Conservation (phyloP, 805 yeast genomes). For the Geotrichum ghanense region DNA sequence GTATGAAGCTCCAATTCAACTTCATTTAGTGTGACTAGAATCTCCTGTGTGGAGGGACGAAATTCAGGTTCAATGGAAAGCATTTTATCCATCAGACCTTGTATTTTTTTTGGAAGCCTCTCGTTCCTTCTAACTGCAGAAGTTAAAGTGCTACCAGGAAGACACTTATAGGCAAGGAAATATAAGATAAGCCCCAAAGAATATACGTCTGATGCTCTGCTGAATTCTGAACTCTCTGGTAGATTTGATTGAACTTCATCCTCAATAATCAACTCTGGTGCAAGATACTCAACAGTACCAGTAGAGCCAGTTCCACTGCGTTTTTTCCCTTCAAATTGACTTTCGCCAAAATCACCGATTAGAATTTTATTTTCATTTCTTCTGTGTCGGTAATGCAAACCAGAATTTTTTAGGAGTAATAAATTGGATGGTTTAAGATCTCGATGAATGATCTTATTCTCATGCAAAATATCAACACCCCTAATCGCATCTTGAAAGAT, state of each 20-base stretch:
- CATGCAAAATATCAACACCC: conserved; percentile 66
- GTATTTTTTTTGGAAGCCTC: conserved; percentile 24
- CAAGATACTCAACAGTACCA: conserved; percentile 79
- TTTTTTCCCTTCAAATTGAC: conserved; percentile 56
- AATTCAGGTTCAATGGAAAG: conserved; percentile 26
- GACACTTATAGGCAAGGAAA: conserved; percentile 55
- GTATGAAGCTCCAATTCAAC: conserved; percentile 8
- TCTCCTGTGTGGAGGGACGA: conserved; percentile 35
- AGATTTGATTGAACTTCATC: not conserved
- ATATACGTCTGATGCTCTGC: conserved; percentile 66
- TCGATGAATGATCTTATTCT: conserved; percentile 68
- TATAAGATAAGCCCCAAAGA: conserved; percentile 77
- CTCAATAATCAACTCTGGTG: conserved; percentile 57
- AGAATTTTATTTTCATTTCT: conserved; percentile 32
- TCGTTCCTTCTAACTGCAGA: conserved; percentile 18
- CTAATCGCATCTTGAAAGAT: conserved; percentile 40
- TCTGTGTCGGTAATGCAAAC: conserved; percentile 34
- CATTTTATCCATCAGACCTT: conserved; percentile 30
- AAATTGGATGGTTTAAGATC: conserved; percentile 88
- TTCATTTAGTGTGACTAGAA: conserved; percentile 22
- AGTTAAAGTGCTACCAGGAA: conserved; percentile 42
- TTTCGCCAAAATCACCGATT: conserved; percentile 86
- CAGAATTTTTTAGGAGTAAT: conserved; percentile 31
- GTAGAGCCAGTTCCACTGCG: conserved; percentile 71
- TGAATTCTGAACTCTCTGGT: conserved; percentile 43